Evolutionary conservation across 768 basidiomycete species (phyloP).

Genomic region (Leccinum imitatum): DNA sequence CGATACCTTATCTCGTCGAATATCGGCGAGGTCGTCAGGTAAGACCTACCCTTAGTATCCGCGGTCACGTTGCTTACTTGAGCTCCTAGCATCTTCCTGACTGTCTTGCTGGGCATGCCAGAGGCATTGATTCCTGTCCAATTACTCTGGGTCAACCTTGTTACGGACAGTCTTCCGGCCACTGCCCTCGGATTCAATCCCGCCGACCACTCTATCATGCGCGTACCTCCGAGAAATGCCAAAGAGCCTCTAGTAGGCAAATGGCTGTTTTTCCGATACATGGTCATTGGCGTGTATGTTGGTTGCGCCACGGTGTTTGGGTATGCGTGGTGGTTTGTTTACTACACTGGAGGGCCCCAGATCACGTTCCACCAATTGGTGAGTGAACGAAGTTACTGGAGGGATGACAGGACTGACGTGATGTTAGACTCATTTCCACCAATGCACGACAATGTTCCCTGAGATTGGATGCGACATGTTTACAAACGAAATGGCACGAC

Average conservation of each 20-base stretch:
- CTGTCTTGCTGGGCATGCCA: conserved; percentile 98
- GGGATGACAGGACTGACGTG: conserved; percentile 5
- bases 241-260: conserved; percentile 87
- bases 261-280: conserved; percentile 96
- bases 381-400: conserved; percentile 33
- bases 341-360: conserved; percentile 86
- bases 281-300: conserved; percentile 92
- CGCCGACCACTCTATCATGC: conserved; percentile 96
- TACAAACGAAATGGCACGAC: conserved; percentile 78
- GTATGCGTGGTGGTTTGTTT: conserved; percentile 99
- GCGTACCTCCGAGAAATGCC: conserved; percentile 85
- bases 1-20: conserved; percentile 98
- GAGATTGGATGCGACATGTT: conserved; percentile 97
- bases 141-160: conserved; percentile 97
- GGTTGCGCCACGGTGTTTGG: conserved; percentile 95
- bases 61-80: neutral
- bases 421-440: conserved; percentile 89
- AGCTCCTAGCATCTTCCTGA: conserved; percentile 83
- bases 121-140: conserved; percentile 98
- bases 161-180: conserved; percentile 94
- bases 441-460: conserved; percentile 80
- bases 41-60: neutral
- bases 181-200: conserved; percentile 99
- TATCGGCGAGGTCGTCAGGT: conserved; percentile 93
- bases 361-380: conserved; percentile 93